These are phyloP conservation scores for Volvariella volvacea DNA, from an alignment of 1,284 basidiomycete species.

Conservation along the genomic window DNA sequence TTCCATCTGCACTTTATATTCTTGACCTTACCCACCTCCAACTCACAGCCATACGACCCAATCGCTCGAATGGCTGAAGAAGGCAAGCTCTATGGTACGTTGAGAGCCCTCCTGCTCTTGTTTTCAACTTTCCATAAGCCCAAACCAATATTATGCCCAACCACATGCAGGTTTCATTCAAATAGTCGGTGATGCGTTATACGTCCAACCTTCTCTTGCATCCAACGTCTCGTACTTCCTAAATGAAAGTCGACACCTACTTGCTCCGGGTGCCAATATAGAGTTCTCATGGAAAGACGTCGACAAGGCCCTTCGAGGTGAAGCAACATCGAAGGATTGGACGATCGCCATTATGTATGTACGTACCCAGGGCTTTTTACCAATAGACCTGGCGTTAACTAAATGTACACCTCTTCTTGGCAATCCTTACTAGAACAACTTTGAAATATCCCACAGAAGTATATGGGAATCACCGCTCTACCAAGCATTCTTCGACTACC, in stretches of 20 bases:
- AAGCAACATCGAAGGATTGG: slow-evolving; percentile 19
- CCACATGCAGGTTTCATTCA: slow-evolving; percentile 20
- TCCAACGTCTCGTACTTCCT: slow-evolving; percentile 21
- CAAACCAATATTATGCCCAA: too few relatives aligned
- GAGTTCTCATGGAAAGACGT: slow-evolving; percentile 18
- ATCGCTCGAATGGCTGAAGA: slow-evolving; percentile 17
- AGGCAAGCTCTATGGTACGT: slow-evolving; percentile 18
- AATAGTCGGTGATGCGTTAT: slow-evolving; percentile 15
- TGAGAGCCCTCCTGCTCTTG: not conserved
- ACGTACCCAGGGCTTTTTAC: too few relatives aligned
- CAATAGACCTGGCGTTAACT: too few relatives aligned
- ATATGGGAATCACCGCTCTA: slow-evolving; percentile 20
- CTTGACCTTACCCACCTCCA: not conserved
- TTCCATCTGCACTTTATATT: not conserved
- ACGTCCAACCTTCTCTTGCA: slow-evolving; percentile 20
- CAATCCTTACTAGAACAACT: slow-evolving; percentile 16
- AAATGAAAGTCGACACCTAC: slow-evolving; percentile 9
- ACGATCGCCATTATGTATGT: slow-evolving; percentile 20
- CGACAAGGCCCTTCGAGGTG: slow-evolving; percentile 17
- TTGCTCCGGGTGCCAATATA: slow-evolving; percentile 16
- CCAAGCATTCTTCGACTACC: slow-evolving; percentile 17
- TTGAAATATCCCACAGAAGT: slow-evolving; percentile 21
- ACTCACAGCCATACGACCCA: slow-evolving; percentile 19
- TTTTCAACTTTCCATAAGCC: too few relatives aligned
- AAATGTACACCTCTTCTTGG: not conserved